Evolutionary conservation across 179 eudicot species (phyloP), one percentile per base, ranked within the genome.

Genomic region (Beta corolliflora): DNA sequence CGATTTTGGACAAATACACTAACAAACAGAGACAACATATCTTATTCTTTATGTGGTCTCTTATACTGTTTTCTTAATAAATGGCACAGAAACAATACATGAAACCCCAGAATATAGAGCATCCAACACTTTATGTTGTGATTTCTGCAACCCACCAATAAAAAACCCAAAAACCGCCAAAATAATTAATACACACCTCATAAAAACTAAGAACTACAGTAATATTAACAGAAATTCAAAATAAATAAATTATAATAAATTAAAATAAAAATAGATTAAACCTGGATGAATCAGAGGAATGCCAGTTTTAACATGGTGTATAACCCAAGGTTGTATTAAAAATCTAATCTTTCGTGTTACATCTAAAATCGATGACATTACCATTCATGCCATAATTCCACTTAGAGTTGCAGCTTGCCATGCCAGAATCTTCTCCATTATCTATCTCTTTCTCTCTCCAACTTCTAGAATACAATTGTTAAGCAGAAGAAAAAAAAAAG

Each of bases 51-150:
- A n/a, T n/a, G n/a, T n/a, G n/a, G n/a, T n/a, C n/a, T n/a, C n/a
- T n/a, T n/a, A n/a, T n/a, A n/a, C n/a, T n/a, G n/a, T n/a, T n/a
- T n/a, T n/a, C n/a, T n/a, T n/a, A n/a, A n/a, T n/a, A 85, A 95
- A 95, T 56, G 99, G 95, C 82, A 95, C 99, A 75, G 99, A 95
- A 84, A 95, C 99, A 85, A 90, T 95, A 87, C 91, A 91, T 55
- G 98, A 95, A 63, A 92, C 15, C 36, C 78, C 94, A 72, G 91
- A 87, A 79, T 94, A 95, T 31, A 95, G 83, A 10, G 78, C 90
- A 91, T 95, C 98, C 89, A 91, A 80, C 67, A 61, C 76, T 74
- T 87, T 86, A 81, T 90, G 87, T 76, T 91, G 88, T 72, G 79
- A 92, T 86, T 89, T 95, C 99, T 95, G 94, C 92, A 87, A 75